Percentiles rank a stretch among this genome's conserved stretches.
These are phyloP conservation scores for Echeveria elegans DNA, from an alignment of 164 flowering plant species.

Conservation along the genomic window DNA sequence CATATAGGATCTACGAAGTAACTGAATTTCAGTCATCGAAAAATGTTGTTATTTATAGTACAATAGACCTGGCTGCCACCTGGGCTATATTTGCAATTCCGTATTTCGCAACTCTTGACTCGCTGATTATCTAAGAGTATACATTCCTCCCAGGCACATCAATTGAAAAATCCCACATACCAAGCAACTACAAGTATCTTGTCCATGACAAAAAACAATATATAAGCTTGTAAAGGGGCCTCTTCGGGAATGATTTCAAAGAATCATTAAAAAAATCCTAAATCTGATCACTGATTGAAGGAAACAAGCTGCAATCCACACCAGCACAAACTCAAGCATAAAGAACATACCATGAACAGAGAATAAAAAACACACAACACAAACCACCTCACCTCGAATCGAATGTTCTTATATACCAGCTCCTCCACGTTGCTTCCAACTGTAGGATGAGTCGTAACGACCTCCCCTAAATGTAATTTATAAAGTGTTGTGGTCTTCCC, in stretches of 20 bases:
- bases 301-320: neutral
- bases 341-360: neutral
- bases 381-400: conserved; percentile 79
- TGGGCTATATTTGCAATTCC: neutral
- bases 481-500: conserved; percentile 98
- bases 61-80: neutral
- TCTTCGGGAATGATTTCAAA: neutral
- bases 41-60: neutral
- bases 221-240: neutral
- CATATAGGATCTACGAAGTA: no score
- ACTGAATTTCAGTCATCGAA: no score
- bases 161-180: neutral
- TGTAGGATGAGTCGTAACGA: conserved; percentile 90
- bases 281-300: no score
- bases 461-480: conserved; percentile 95
- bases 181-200: neutral
- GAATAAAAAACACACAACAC: no score
- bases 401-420: conserved; percentile 89
- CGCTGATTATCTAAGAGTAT: neutral
- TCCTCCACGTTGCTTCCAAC: conserved; percentile 99
- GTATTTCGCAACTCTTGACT: neutral
- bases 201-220: neutral
- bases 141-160: neutral
- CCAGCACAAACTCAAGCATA: neutral
- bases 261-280: neutral